Base-by-base conservation (phyloP, 2,329 filamentous ascomycete species). In the Plectosphaerella cucumerina region DNA sequence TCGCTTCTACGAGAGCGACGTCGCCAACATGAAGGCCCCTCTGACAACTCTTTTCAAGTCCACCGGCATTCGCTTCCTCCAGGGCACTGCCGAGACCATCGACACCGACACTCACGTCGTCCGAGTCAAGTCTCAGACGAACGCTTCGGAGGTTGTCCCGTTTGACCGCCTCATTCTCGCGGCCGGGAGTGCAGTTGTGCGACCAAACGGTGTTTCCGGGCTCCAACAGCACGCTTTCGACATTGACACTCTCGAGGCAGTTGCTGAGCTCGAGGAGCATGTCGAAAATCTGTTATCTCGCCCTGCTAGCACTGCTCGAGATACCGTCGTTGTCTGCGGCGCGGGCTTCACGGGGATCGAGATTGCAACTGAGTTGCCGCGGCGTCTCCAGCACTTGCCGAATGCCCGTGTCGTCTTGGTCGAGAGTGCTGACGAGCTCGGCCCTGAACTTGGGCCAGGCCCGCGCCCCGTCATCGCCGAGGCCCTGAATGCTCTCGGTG, bases 151-250 rank as follows among this genome's bases (percentile, higher is more conserved):
- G 3, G 55, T 20, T 5, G 46, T 69, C 10, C 6, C 50, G 4
- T 73, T 69, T 21, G 58, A 65, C 47, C 60, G 66, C 2, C 62
- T 73, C 3, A 55, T 72, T 1, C 52, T 73, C 0, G 68, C 70
- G 0, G 64, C 68, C 0, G 69, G 70, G 2, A 72, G 70, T 44
- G 44, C 53, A 3, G 53, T 72, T 2, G 43, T 60, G 0, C 59
- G 55, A 4, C 69, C 70, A 0, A 46, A 49, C 0, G 56, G 12
- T n/a, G 46, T 71, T 1, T 1, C 54, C 0, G 68, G 70, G 0
- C 57, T 71, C 2, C n/a, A 54, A 0, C 21, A 69, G 20, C 50
- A 71, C 50, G 57, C 61, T 0, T 72, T 72, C 45, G 59, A 66
- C 23, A 58, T 72, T 12, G 69, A 72, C 44, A 58, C 60, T 0